A percentile compares a stretch with the other conserved stretches of the same genome.
Evolutionary conservation across 169 alveolate species (phyloP).

Genomic region (Plasmodium relictum): DNA sequence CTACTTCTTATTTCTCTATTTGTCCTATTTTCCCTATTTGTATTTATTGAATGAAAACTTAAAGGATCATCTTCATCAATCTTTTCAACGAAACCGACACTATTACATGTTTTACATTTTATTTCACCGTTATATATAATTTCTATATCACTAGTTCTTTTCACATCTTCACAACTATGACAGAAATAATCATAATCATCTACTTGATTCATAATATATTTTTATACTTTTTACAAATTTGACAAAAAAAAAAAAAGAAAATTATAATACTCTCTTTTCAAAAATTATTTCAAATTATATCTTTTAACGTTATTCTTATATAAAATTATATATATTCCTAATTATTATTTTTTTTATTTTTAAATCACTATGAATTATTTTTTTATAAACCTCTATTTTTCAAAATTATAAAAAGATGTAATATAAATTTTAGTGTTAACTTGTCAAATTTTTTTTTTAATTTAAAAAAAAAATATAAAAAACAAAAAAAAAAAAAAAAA

Average conservation of each 20-base stretch:
- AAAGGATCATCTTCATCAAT: slow-evolving; percentile 72
- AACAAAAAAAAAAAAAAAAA: too few relatives aligned
- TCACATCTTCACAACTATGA: slow-evolving; percentile 76
- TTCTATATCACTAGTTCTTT: slow-evolving; percentile 68
- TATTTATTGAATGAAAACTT: slow-evolving; percentile 49
- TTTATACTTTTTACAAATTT: neutral
- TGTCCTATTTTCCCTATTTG: slow-evolving; percentile 13
- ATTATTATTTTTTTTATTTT: too few relatives aligned
- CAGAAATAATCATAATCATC: slow-evolving; percentile 71
- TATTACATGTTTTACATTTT: slow-evolving; percentile 59
- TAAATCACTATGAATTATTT: neutral
- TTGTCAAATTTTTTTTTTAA: slow-evolving; percentile 14
- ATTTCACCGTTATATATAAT: slow-evolving; percentile 54
- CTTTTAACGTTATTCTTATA: too few relatives aligned
- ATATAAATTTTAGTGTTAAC: neutral
- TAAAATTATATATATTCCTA: too few relatives aligned
- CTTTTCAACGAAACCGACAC: slow-evolving; percentile 62
- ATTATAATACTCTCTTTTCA: too few relatives aligned
- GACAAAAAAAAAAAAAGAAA: slow-evolving; percentile 7
- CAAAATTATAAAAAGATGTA: slow-evolving; percentile 2
- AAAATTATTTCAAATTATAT: too few relatives aligned
- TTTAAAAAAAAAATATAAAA: slow-evolving; percentile 5
- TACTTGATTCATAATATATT: slow-evolving; percentile 55
- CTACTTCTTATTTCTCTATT: neutral
- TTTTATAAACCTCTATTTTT: neutral